Conservation (phyloP, 768 basidiomycete species). For the Tephrocybe sp. region DNA sequence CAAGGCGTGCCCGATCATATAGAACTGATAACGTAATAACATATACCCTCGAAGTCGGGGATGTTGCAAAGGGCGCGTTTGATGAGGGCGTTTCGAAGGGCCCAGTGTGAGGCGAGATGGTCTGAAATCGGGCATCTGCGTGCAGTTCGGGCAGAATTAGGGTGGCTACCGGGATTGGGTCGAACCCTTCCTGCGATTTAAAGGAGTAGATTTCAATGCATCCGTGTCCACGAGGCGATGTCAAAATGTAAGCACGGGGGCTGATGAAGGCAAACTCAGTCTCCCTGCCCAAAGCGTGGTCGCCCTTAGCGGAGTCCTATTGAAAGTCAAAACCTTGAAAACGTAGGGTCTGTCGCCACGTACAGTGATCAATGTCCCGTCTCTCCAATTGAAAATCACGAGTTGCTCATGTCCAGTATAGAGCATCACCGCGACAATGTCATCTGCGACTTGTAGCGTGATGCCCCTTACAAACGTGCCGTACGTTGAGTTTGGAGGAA, state of each 20-base stretch:
- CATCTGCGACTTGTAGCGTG: constrained; percentile 52
- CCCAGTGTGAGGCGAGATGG: constrained; percentile 29
- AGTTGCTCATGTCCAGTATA: constrained; percentile 26
- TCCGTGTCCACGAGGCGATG: constrained; percentile 30
- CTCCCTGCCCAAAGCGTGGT: constrained; percentile 20
- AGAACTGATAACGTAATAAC: constrained; percentile 10
- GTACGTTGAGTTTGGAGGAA: constrained; percentile 21
- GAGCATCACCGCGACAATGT: constrained; percentile 50
- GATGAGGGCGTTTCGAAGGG: constrained; percentile 27
- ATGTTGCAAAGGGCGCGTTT: constrained; percentile 22
- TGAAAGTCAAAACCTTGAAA: too few relatives aligned
- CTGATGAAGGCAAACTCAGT: constrained; percentile 50
- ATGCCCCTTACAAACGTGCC: constrained; percentile 25
- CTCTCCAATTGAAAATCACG: constrained; percentile 23
- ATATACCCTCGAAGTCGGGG: constrained; percentile 10
- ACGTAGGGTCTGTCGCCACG: neutral
- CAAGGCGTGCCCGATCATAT: neutral
- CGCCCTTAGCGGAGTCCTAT: constrained; percentile 4
- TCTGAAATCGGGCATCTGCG: constrained; percentile 6
- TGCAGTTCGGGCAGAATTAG: constrained; percentile 18
- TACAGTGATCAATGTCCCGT: constrained; percentile 15
- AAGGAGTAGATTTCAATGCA: constrained; percentile 46
- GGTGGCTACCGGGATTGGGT: constrained; percentile 10
- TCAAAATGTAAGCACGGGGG: constrained; percentile 42
- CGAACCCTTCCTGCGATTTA: constrained; percentile 7